These are phyloP conservation scores for Piper betle DNA, from an alignment of 164 flowering plant species.

Conservation along the genomic window DNA sequence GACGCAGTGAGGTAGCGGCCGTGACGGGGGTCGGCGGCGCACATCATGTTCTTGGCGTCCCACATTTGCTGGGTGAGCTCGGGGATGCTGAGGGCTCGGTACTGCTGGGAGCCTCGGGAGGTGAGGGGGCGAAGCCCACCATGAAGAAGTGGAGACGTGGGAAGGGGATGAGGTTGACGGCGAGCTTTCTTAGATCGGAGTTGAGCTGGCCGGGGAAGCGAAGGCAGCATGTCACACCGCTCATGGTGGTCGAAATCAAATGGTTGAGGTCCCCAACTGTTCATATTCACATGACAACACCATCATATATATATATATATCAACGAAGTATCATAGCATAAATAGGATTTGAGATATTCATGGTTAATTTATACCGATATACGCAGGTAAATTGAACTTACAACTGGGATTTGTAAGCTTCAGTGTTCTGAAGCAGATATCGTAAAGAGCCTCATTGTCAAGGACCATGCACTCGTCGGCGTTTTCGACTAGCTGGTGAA, in stretches of 20 bases:
- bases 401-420: constrained; percentile 13
- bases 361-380: no score
- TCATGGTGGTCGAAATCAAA: constrained; percentile 15
- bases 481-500: no score
- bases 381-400: constrained; percentile 1
- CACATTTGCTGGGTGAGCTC: constrained; percentile 21
- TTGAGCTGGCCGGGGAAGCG: constrained; percentile 2
- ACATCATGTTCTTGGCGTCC: no score
- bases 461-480: no score
- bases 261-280: constrained; percentile 42
- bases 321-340: no score
- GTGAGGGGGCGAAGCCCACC: constrained; percentile 1
- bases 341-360: no score
- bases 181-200: constrained; percentile 37
- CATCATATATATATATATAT: not conserved
- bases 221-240: no score
- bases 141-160: constrained; percentile 44
- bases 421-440: constrained; percentile 1
- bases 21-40: no score
- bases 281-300: not conserved
- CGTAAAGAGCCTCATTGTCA: no score
- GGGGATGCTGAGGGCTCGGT: constrained; percentile 24
- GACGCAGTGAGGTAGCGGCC: constrained; percentile 4
- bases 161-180: constrained; percentile 42
- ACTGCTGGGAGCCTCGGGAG: constrained; percentile 12